Percentiles rank a stretch among this genome's conserved stretches.
Conservation (phyloP, 768 basidiomycete genomes). For the Suillus plorans region DNA sequence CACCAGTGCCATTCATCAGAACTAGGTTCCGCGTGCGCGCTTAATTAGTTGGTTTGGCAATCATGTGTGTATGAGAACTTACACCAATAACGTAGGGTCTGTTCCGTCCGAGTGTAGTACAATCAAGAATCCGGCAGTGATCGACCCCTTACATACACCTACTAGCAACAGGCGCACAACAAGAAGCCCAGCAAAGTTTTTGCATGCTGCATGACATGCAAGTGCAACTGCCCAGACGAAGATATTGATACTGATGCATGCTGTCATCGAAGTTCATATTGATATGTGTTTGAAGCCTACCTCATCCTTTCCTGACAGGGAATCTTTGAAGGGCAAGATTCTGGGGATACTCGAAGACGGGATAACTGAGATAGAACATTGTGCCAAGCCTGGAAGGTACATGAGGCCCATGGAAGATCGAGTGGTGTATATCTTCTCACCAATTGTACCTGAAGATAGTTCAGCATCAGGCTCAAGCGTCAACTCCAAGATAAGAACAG, state of each 20-base stretch:
- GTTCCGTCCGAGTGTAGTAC: constrained; percentile 68
- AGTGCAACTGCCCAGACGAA: constrained; percentile 59
- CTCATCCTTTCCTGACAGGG: constrained; percentile 77
- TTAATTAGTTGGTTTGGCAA: not conserved
- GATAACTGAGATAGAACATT: constrained; percentile 56
- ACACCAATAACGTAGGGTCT: constrained; percentile 69
- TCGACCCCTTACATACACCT: constrained; percentile 62
- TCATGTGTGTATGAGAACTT: constrained; percentile 22
- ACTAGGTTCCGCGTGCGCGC: constrained; percentile 33
- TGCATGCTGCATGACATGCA: constrained; percentile 62
- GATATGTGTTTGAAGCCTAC: constrained; percentile 28
- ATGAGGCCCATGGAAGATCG: not conserved
- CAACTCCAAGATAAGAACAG: not conserved
- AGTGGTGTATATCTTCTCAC: constrained; percentile 1
- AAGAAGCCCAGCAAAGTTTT: constrained; percentile 60
- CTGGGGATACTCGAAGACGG: constrained; percentile 66
- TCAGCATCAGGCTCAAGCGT: not conserved
- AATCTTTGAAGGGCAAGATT: constrained; percentile 63
- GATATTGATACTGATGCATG: constrained; percentile 50
- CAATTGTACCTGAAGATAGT: not conserved
- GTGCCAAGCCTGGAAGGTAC: constrained; percentile 46
- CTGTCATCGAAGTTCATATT: not conserved
- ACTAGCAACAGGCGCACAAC: constrained; percentile 65
- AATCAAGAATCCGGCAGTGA: constrained; percentile 70
- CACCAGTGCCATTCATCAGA: constrained; percentile 68